Evolutionary conservation across 1,284 basidiomycete genomes (phyloP), one percentile per base, ranked within the genome.

Genomic region (Xerocomus nothofagi): DNA sequence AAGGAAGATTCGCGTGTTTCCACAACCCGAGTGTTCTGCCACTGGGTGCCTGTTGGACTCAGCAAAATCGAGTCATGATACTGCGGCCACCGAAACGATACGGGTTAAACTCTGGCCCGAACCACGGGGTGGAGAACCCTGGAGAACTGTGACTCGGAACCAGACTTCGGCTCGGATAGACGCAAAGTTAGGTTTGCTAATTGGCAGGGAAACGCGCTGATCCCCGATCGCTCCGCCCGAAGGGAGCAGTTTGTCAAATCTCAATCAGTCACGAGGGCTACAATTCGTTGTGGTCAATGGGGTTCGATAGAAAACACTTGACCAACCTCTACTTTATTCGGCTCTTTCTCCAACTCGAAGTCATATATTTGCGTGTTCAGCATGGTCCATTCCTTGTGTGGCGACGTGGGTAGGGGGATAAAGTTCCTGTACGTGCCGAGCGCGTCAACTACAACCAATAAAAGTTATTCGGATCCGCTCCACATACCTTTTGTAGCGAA

Each of bases 401-500:
- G 69, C 12, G 82, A 82, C 62, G 86, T 88, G 3, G 84, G 82
- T 1, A 86, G 69, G 2, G 81, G 78, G 31, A 84, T 68, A 57
- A 73, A 82, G n/a, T 21, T 76, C 76, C 77, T 81, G 24, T 30
- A 12, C 32, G 24, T 30, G 10, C 11, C 38, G 31, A 23, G 33
- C 11, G 14, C 27, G 11, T 32, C 29, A 44, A 42, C 34, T 17
- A 40, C 17, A 29, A 38, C 29, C 14, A 20, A 44, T 8, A 31
- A 10, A 29, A 40, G 29, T 37, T 27, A 21, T 12, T 45, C 41
- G 39, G 55, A 32, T 33, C 47, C 36, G 27, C 18, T 36, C n/a
- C 18, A 54, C 72, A 43, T 60, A 85, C 86, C 81, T 88, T 79
- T 75, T 88, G 89, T n/a, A 93, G 66, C 12, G 81, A 86, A 73